Conservation (phyloP, 176 grass and related monocot genomes). For the Secale cereale region DNA sequence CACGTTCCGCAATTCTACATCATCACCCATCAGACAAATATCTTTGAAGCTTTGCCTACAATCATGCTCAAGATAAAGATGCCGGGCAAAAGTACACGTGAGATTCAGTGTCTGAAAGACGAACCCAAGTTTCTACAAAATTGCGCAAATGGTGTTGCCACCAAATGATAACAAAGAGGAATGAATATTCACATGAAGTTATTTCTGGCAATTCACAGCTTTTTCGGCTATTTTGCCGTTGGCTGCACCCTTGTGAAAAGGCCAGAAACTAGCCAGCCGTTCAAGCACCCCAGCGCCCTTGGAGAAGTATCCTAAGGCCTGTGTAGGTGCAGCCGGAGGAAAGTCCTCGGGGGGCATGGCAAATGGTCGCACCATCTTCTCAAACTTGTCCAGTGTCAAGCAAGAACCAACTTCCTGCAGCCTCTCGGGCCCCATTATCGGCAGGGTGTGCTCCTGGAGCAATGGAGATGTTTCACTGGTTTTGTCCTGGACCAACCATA, state of each 20-base stretch:
- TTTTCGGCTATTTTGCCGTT: slow-evolving; percentile 37
- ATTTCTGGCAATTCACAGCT: not conserved
- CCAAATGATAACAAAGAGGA: not conserved
- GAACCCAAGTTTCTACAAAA: slow-evolving; percentile 20
- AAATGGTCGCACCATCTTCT: slow-evolving; percentile 91
- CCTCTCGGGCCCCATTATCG: slow-evolving; percentile 94
- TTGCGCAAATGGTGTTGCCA: slow-evolving; percentile 17
- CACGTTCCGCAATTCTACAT: not conserved
- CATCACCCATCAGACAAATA: not conserved
- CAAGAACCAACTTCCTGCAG: slow-evolving; percentile 81
- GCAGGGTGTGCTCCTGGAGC: slow-evolving; percentile 94
- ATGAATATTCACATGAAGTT: slow-evolving; percentile 30
- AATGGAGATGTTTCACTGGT: slow-evolving; percentile 54
- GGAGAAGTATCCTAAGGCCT: slow-evolving; percentile 80
- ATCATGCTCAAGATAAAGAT: not conserved
- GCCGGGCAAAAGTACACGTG: not conserved
- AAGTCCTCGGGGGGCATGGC: slow-evolving; percentile 98
- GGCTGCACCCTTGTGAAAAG: slow-evolving; percentile 54
- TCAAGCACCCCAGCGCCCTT: slow-evolving; percentile 65
- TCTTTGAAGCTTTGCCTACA: not conserved
- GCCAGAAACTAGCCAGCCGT: slow-evolving; percentile 83
- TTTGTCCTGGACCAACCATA: slow-evolving; percentile 58
- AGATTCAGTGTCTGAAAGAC: not conserved
- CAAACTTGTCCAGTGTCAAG: slow-evolving; percentile 86
- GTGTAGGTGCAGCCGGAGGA: slow-evolving; percentile 57